Conservation (phyloP, 179 eudicot genomes). For the Carnegiea gigantea region DNA sequence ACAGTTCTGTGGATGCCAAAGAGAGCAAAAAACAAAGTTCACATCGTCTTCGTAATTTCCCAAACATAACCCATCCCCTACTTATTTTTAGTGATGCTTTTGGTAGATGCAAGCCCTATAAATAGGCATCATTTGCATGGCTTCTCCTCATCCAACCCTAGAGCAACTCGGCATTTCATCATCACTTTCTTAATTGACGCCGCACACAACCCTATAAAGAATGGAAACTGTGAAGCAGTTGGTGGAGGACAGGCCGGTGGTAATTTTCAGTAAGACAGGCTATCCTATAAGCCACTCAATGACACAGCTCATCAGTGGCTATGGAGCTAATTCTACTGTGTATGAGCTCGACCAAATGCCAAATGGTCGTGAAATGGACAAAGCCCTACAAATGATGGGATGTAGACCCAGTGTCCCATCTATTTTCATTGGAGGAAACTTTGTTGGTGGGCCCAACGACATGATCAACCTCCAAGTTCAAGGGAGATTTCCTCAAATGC, state of each 20-base stretch:
- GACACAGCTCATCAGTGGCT: constrained; percentile 43
- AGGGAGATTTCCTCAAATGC: constrained; percentile 46
- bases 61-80: not conserved
- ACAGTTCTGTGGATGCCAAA: not conserved
- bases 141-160: not conserved
- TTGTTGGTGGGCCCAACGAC: constrained; percentile 61
- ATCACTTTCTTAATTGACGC: not conserved
- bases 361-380: constrained; percentile 52
- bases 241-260: constrained; percentile 50
- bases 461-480: constrained; percentile 60
- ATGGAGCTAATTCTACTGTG: constrained; percentile 56
- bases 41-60: not conserved
- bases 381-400: constrained; percentile 41
- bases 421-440: constrained; percentile 52
- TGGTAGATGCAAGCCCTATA: no score
- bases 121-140: no score
- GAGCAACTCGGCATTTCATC: not conserved
- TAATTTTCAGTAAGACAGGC: constrained; percentile 52
- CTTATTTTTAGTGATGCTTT: no score
- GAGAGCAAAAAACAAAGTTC: not conserved
- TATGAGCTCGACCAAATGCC: constrained; percentile 63
- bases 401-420: constrained; percentile 42
- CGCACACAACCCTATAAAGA: not conserved
- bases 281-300: constrained; percentile 60
- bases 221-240: constrained; percentile 36